These are phyloP conservation scores for Quillaja saponaria DNA, from an alignment of 306 rosid genomes.

Conservation along the genomic window DNA sequence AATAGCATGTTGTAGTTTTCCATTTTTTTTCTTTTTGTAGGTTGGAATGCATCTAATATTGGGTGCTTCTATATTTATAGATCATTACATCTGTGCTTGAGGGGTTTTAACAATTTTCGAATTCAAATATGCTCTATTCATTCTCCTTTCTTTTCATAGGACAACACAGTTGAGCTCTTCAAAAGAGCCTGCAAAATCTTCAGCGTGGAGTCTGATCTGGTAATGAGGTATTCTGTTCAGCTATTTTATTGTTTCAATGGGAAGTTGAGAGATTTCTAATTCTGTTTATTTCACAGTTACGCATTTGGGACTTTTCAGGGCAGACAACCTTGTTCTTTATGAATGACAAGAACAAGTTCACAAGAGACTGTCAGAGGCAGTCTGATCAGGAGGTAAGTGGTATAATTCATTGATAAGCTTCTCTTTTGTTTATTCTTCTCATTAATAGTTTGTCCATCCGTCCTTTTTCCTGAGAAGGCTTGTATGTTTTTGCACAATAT, in stretches of 20 bases:
- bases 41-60: too few relatives aligned
- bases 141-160: constrained; percentile 54
- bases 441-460: too few relatives aligned
- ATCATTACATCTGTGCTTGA: constrained; percentile 4
- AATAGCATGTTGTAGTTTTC: too few relatives aligned
- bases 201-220: constrained; percentile 84
- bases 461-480: too few relatives aligned
- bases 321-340: constrained; percentile 56
- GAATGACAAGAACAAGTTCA: constrained; percentile 47
- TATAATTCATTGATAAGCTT: neutral
- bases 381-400: constrained; percentile 77
- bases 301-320: constrained; percentile 92
- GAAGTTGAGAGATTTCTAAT: constrained; percentile 32
- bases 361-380: constrained; percentile 60
- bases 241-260: constrained; percentile 25
- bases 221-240: constrained; percentile 39
- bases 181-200: constrained; percentile 93
- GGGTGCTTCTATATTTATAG: constrained; percentile 16
- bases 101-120: constrained; percentile 6
- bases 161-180: constrained; percentile 71
- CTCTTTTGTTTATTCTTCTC: constrained; percentile 19
- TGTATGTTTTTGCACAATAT: constrained; percentile 13
- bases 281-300: constrained; percentile 60
- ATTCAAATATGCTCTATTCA: constrained; percentile 23
- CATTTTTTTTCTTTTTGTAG: too few relatives aligned